Evolutionary conservation across 1,139 yeast species (phyloP).

Genomic region (Suhomyces yuchorum): DNA sequence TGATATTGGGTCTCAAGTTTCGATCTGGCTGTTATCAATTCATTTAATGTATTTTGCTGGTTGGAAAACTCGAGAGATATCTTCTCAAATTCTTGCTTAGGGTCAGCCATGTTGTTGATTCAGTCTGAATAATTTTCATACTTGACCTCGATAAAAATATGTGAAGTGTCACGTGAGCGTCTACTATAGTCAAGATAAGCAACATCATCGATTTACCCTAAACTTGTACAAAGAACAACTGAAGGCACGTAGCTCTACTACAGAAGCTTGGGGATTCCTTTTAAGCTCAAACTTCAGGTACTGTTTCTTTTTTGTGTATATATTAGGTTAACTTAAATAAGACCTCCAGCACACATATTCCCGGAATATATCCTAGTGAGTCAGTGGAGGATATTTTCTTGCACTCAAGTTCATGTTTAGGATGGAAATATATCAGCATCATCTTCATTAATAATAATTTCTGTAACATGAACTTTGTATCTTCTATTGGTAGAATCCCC

Average conservation of each 20-base stretch:
- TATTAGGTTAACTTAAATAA: background rate
- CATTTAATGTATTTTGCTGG: constrained; percentile 41
- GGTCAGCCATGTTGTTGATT: constrained; percentile 24
- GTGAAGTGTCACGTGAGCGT: constrained; percentile 1
- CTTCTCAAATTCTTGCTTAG: constrained; percentile 40
- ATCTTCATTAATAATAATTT: constrained; percentile 49
- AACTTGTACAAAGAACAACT: too few relatives aligned
- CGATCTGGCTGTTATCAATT: constrained; percentile 62
- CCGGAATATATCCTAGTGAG: background rate
- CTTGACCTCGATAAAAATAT: background rate
- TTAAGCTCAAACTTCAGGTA: too few relatives aligned
- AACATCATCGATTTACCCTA: too few relatives aligned
- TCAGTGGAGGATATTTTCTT: background rate
- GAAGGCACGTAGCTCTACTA: too few relatives aligned
- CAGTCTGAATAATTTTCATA: background rate
- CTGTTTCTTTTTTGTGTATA: too few relatives aligned
- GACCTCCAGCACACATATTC: background rate
- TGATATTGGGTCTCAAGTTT: constrained; percentile 78
- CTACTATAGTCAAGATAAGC: background rate
- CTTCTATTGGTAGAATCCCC: constrained; percentile 30
- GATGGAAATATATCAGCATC: constrained; percentile 21
- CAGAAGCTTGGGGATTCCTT: too few relatives aligned
- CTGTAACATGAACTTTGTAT: constrained; percentile 55
- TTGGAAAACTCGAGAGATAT: constrained; percentile 42
- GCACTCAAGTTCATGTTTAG: background rate